Conservation (phyloP, 2,329 filamentous ascomycete genomes). For the Beauveria caledonica region DNA sequence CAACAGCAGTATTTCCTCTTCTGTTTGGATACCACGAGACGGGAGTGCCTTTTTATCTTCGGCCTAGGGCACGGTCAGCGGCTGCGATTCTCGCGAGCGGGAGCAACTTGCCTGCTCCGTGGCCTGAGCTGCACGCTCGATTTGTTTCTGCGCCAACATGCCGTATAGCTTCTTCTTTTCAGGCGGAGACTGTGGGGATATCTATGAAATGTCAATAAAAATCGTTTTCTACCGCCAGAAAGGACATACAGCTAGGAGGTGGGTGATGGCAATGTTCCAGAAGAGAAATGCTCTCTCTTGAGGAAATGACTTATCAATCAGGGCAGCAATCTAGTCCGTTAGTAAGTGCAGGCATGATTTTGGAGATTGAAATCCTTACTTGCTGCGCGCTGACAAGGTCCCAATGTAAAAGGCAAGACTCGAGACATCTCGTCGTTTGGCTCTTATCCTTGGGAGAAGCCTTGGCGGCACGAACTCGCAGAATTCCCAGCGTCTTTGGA, state of each 20-base stretch:
- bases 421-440: constrained; percentile 36
- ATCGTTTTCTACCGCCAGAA: no score
- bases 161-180: constrained; percentile 45
- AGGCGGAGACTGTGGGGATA: constrained; percentile 36
- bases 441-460: constrained; percentile 39
- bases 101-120: constrained; percentile 32
- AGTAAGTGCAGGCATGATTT: neutral
- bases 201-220: constrained; percentile 21
- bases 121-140: constrained; percentile 40
- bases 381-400: constrained; percentile 50
- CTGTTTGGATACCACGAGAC: constrained; percentile 30
- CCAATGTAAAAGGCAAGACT: constrained; percentile 45
- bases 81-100: no score
- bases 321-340: constrained; percentile 41
- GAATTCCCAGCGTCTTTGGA: constrained; percentile 37
- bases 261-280: constrained; percentile 46
- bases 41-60: constrained; percentile 16
- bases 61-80: constrained; percentile 3
- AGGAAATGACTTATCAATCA: constrained; percentile 43
- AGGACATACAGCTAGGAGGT: constrained; percentile 41
- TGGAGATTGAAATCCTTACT: constrained; percentile 24
- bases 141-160: constrained; percentile 42
- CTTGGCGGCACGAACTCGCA: constrained; percentile 45
- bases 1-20: constrained; percentile 43
- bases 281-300: constrained; percentile 42